A percentile compares a stretch with the other conserved stretches of the same genome.
Conservation (phyloP, 2,329 filamentous ascomycete genomes). For the Orbilia javanica region DNA sequence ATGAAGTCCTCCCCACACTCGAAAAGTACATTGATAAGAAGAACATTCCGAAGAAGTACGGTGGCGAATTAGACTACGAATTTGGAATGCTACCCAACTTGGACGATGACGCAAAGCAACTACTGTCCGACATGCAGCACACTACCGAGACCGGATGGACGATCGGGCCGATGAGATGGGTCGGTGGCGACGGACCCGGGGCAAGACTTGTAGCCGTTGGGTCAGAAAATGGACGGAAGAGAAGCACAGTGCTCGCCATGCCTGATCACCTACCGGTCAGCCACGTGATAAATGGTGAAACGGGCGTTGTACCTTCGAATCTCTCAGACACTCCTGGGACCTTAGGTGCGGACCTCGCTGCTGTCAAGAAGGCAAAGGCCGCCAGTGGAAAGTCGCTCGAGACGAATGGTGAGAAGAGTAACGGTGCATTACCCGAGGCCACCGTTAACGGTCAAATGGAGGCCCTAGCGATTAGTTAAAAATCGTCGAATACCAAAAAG, state of each 20-base stretch:
- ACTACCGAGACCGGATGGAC: constrained; percentile 44
- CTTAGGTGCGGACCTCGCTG: constrained; percentile 29
- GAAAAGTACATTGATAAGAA: constrained; percentile 82
- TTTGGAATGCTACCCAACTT: constrained; percentile 81
- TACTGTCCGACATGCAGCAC: constrained; percentile 29
- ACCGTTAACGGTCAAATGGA: constrained; percentile 41
- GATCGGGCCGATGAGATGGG: constrained; percentile 47
- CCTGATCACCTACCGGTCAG: constrained; percentile 37
- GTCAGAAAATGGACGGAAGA: constrained; percentile 36
- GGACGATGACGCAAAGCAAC: constrained; percentile 70
- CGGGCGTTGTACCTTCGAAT: constrained; percentile 32
- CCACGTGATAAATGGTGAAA: constrained; percentile 46
- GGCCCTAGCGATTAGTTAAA: constrained; percentile 51
- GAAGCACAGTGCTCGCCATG: constrained; percentile 30
- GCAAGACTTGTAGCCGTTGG: constrained; percentile 43
- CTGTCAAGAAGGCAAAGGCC: constrained; percentile 26
- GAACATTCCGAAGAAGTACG: constrained; percentile 90
- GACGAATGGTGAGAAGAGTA: constrained; percentile 34
- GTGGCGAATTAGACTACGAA: constrained; percentile 83
- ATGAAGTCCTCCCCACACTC: constrained; percentile 82
- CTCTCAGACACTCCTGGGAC: constrained; percentile 46
- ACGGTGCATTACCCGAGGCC: constrained; percentile 38
- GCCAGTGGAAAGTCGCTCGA: constrained; percentile 12
- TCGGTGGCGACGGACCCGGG: constrained; percentile 40
- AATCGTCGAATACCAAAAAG: constrained; percentile 4